Percentiles rank a stretch among this genome's conserved stretches.
These are phyloP conservation scores for Plasmodium knowlesi DNA, from an alignment of 169 alveolate species.

Conservation along the genomic window DNA sequence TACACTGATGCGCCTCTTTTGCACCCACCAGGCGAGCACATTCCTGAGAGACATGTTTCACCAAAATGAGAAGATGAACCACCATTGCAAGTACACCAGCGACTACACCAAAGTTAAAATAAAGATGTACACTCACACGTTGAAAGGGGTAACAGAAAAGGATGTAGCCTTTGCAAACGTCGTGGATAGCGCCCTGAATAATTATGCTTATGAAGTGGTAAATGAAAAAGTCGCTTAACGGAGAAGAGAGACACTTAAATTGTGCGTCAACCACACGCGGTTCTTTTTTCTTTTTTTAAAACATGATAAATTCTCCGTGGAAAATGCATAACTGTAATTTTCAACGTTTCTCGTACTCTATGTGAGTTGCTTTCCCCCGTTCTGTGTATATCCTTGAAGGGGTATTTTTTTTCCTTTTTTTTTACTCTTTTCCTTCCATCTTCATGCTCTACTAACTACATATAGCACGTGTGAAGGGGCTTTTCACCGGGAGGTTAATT, in stretches of 20 bases:
- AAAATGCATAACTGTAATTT: not conserved
- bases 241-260: not conserved
- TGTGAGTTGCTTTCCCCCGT: not conserved
- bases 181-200: constrained; percentile 12
- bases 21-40: constrained; percentile 16
- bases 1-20: not conserved
- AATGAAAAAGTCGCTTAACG: not conserved
- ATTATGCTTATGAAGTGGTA: constrained; percentile 13
- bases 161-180: constrained; percentile 28
- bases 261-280: not conserved
- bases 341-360: not conserved
- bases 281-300: not conserved
- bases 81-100: constrained; percentile 46
- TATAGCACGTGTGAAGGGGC: not conserved
- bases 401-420: not conserved
- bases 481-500: not conserved
- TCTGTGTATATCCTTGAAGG: not conserved
- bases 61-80: constrained; percentile 32
- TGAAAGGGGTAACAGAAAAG: constrained; percentile 17
- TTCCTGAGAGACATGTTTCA: constrained; percentile 20
- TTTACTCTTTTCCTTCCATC: not conserved
- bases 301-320: not conserved
- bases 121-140: constrained; percentile 36
- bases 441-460: not conserved
- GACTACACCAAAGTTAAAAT: constrained; percentile 46